Conservation (phyloP, 2,329 filamentous ascomycete genomes). For the Colletotrichum filicis region DNA sequence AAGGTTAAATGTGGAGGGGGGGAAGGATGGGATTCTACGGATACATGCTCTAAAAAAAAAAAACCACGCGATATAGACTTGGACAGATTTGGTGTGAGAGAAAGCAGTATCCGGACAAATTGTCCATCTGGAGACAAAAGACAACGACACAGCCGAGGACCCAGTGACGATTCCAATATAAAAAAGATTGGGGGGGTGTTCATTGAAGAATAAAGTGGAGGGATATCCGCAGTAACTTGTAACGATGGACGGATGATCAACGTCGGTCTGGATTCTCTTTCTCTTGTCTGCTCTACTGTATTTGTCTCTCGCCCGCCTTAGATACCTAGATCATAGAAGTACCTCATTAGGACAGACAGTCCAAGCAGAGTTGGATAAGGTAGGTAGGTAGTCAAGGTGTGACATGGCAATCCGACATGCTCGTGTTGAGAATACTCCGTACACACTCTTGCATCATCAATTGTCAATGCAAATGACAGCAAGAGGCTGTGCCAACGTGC, state of each 20-base stretch:
- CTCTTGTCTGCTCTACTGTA: not conserved
- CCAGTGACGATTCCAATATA: not conserved
- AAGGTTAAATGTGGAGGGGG: conserved; percentile 13
- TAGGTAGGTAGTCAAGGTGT: not conserved
- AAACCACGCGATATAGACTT: not conserved
- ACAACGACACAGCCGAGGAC: not conserved
- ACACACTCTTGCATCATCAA: not conserved
- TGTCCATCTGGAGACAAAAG: not conserved
- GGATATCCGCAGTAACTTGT: not conserved
- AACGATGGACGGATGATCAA: not conserved
- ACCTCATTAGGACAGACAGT: too few relatives aligned
- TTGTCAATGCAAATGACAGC: conserved; percentile 19
- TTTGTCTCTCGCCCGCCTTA: not conserved
- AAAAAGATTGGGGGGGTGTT: conserved; percentile 2
- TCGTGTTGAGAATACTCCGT: not conserved
- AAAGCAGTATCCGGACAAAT: not conserved
- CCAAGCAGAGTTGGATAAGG: not conserved
- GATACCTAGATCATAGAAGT: too few relatives aligned
- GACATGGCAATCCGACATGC: not conserved
- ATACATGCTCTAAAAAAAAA: conserved; percentile 3
- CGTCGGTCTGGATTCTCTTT: not conserved
- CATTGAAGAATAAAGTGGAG: not conserved
- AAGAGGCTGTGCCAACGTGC: not conserved
- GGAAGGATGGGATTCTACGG: too few relatives aligned
- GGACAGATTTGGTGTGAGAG: not conserved